These are phyloP conservation scores for Heliamphora pulchella DNA, from an alignment of 179 eudicot genomes.

Conservation along the genomic window DNA sequence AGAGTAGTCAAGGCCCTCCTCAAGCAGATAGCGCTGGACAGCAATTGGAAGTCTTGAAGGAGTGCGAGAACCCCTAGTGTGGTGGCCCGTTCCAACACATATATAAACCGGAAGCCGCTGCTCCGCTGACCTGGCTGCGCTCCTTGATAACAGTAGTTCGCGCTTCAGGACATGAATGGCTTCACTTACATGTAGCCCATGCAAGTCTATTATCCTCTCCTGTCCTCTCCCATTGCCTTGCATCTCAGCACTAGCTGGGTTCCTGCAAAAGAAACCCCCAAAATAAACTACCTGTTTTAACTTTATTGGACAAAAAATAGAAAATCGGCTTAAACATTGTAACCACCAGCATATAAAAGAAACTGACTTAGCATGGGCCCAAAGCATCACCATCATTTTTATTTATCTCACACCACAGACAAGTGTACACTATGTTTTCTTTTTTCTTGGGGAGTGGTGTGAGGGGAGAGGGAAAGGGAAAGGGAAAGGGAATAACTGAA, in stretches of 20 bases:
- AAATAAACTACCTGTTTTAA: neutral
- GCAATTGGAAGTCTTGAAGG: constrained; percentile 83
- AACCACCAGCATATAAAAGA: neutral
- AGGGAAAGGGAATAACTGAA: no score
- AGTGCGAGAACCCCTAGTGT: constrained; percentile 81
- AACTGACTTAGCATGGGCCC: neutral
- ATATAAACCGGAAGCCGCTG: constrained; percentile 63
- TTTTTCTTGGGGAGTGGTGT: no score
- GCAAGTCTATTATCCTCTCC: constrained; percentile 84
- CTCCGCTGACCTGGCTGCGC: constrained; percentile 61
- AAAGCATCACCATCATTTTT: neutral
- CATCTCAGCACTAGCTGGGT: constrained; percentile 40
- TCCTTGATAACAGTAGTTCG: constrained; percentile 56
- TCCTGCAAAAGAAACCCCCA: constrained; percentile 39
- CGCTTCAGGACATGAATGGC: constrained; percentile 72
- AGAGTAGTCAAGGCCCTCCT: constrained; percentile 78
- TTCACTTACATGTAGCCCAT: constrained; percentile 82
- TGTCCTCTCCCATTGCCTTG: constrained; percentile 55
- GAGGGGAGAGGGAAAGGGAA: no score
- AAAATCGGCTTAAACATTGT: neutral
- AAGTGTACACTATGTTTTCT: no score
- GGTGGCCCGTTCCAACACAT: constrained; percentile 95
- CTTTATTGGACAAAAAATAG: neutral
- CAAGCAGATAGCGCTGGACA: constrained; percentile 81
- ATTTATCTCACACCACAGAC: no score